phyloP scores from a whole-genome alignment of 2,329 filamentous ascomycete species.

The Zasmidium cellare region DNA sequence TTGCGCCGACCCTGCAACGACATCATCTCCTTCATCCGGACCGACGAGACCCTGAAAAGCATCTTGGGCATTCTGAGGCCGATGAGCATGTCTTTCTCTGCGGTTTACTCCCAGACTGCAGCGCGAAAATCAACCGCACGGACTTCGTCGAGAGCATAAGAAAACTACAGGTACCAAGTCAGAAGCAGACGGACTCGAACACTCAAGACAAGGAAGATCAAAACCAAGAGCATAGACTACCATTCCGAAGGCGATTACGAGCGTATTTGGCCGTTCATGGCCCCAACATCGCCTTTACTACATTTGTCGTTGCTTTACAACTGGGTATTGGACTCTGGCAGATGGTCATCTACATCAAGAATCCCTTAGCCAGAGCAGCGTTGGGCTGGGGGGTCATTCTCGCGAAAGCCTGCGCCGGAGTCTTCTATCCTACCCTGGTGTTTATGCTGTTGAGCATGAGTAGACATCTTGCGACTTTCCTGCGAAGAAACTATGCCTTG shows the following conservation, averaged over 20 bases:
- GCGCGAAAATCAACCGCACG: constrained; percentile 46
- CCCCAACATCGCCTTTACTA: constrained; percentile 52
- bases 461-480: constrained; percentile 55
- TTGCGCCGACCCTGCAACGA: constrained; percentile 48
- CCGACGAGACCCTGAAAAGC: constrained; percentile 30
- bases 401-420: constrained; percentile 57
- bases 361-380: constrained; percentile 46
- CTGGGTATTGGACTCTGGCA: constrained; percentile 58
- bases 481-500: constrained; percentile 53
- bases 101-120: constrained; percentile 45
- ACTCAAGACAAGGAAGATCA: constrained; percentile 51
- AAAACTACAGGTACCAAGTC: constrained; percentile 59
- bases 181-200: constrained; percentile 56
- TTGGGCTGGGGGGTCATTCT: constrained; percentile 59
- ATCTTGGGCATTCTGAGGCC: constrained; percentile 11
- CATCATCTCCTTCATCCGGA: constrained; percentile 46
- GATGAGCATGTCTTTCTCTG: constrained; percentile 50
- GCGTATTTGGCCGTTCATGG: constrained; percentile 60
- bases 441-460: constrained; percentile 61
- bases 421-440: constrained; percentile 59
- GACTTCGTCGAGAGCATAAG: constrained; percentile 58
- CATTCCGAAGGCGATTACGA: constrained; percentile 47
- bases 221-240: constrained; percentile 37
- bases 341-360: constrained; percentile 52
- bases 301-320: constrained; percentile 49